These are phyloP conservation scores for Omphalotus guepiniiformis DNA, from an alignment of 768 basidiomycete genomes.

Conservation along the genomic window DNA sequence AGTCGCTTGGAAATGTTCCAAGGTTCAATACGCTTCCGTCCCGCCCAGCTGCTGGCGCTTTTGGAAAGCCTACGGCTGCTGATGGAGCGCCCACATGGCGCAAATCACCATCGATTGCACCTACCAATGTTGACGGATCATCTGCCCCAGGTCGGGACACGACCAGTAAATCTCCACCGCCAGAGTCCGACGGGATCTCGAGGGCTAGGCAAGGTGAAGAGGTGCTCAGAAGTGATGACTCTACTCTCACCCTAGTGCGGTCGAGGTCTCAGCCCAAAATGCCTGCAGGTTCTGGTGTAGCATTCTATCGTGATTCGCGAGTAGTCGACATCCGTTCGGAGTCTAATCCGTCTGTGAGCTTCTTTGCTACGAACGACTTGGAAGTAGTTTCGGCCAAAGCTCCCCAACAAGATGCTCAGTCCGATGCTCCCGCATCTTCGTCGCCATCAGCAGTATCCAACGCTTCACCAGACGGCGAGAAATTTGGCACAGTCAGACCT, in stretches of 20 bases:
- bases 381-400: conserved; percentile 33
- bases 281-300: conserved; percentile 68
- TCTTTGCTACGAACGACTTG: conserved; percentile 77
- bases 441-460: not conserved
- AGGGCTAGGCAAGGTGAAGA: not conserved
- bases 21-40: not conserved
- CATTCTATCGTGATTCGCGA: conserved; percentile 65
- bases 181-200: conserved; percentile 24
- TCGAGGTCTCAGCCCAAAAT: conserved; percentile 61
- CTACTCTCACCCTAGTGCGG: conserved; percentile 26
- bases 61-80: conserved; percentile 10
- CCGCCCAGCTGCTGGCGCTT: conserved; percentile 5
- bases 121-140: not conserved
- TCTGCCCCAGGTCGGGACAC: conserved; percentile 34
- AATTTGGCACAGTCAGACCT: conserved; percentile 18
- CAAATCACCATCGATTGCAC: conserved; percentile 5
- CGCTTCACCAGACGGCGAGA: conserved; percentile 5
- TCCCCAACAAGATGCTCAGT: conserved; percentile 19
- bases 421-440: not conserved
- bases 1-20: conserved; percentile 13
- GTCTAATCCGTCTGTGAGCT: conserved; percentile 53
- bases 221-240: conserved; percentile 1
- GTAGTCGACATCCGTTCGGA: conserved; percentile 47
- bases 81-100: conserved; percentile 12
- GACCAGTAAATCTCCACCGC: conserved; percentile 49